These are phyloP conservation scores for Leucoagaricus sp. DNA, from an alignment of 1,284 basidiomycete genomes.

Conservation along the genomic window DNA sequence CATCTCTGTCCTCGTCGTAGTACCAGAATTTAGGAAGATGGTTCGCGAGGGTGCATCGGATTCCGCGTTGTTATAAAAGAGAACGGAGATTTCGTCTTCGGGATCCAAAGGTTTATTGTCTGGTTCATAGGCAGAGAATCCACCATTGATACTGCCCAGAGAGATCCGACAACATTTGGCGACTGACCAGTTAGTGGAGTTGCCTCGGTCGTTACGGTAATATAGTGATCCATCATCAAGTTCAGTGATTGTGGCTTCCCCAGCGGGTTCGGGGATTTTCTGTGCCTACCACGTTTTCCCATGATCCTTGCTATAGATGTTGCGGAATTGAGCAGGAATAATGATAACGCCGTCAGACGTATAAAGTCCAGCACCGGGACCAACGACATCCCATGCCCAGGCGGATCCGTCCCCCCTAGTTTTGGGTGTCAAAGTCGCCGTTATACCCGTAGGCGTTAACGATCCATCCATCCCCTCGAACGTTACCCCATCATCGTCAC, in stretches of 20 bases:
- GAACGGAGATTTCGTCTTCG: neutral
- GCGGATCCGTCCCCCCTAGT: neutral
- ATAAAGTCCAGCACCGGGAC: neutral
- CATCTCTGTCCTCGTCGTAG: neutral
- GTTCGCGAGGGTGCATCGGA: neutral
- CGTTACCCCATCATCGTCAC: neutral
- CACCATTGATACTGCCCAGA: neutral
- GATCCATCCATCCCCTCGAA: neutral
- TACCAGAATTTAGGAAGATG: neutral
- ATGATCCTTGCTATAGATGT: neutral
- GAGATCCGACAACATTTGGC: neutral
- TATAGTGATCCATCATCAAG: neutral
- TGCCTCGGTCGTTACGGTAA: neutral
- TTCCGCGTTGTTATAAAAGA: neutral
- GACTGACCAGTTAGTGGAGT: neutral
- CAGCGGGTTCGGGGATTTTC: neutral
- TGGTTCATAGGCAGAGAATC: neutral
- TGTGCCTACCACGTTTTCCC: neutral
- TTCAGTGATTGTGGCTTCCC: neutral
- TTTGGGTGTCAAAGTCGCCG: neutral
- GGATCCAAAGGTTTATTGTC: neutral
- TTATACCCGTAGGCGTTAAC: neutral
- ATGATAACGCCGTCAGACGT: neutral
- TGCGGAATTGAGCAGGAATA: neutral
- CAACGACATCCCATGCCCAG: neutral